Percentiles rank a stretch among this genome's conserved stretches.
Evolutionary conservation across 1,139 yeast genomes (phyloP).

Genomic region (Hyphopichia wangnamkhiaoensis): DNA sequence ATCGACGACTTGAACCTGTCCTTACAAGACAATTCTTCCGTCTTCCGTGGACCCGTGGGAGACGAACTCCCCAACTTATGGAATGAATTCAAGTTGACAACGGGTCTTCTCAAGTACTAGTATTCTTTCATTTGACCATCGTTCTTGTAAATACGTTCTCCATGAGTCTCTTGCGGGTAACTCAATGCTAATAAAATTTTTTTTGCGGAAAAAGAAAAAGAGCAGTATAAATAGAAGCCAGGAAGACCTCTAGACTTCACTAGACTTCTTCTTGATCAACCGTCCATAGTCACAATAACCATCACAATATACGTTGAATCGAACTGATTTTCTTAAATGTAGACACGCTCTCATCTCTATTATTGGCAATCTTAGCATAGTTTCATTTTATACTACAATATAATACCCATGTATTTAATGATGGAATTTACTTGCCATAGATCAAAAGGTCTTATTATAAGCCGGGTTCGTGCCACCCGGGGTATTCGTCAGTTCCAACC

Average conservation of each 20-base stretch:
- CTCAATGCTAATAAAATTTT: too few relatives aligned
- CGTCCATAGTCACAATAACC: too few relatives aligned
- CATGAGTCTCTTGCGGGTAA: too few relatives aligned
- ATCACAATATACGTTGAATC: too few relatives aligned
- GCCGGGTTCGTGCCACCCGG: background rate
- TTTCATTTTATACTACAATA: constrained; percentile 37
- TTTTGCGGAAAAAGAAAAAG: background rate
- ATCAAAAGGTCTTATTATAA: constrained; percentile 13
- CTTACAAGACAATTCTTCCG: constrained; percentile 1
- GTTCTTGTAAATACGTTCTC: constrained; percentile 1
- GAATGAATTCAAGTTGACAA: constrained; percentile 32
- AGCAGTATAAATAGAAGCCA: background rate
- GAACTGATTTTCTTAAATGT: too few relatives aligned
- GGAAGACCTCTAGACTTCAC: too few relatives aligned
- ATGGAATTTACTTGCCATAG: constrained; percentile 51
- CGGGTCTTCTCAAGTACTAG: constrained; percentile 16
- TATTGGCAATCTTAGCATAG: constrained; percentile 50
- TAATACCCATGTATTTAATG: constrained; percentile 37
- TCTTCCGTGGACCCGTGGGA: constrained; percentile 26
- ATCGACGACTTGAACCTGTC: constrained; percentile 4
- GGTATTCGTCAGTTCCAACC: background rate
- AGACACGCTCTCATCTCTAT: background rate
- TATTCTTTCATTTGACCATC: background rate
- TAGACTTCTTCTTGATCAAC: too few relatives aligned
- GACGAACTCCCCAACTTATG: constrained; percentile 35